These are phyloP conservation scores for Xenoacremonium recifei DNA, from an alignment of 2,329 filamentous ascomycete genomes.

Conservation along the genomic window DNA sequence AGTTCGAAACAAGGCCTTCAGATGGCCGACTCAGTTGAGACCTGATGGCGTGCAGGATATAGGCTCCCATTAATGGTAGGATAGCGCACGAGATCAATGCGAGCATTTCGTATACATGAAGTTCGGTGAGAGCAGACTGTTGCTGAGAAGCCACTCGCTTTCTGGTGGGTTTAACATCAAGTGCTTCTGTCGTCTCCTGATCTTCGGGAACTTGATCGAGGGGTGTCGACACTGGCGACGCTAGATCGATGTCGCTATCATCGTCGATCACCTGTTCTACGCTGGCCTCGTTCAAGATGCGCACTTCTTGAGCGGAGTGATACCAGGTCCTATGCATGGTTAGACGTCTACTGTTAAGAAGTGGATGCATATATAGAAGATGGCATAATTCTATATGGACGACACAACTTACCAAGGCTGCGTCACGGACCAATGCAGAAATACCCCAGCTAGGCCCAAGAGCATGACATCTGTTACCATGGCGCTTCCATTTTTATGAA, in stretches of 20 bases:
- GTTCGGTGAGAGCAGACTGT: constrained; percentile 54
- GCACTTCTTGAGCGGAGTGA: constrained; percentile 64
- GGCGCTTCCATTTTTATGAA: constrained; percentile 81
- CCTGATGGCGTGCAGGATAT: constrained; percentile 78
- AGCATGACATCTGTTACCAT: constrained; percentile 85
- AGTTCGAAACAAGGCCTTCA: constrained; percentile 85
- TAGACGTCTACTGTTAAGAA: neutral
- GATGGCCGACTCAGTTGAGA: constrained; percentile 78
- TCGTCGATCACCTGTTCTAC: constrained; percentile 42
- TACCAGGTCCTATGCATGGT: constrained; percentile 54
- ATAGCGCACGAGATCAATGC: constrained; percentile 78
- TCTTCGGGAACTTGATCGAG: constrained; percentile 47
- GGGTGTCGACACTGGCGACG: constrained; percentile 12
- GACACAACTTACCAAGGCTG: constrained; percentile 74
- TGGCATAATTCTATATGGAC: neutral
- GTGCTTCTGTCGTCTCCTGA: constrained; percentile 19
- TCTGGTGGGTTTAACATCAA: constrained; percentile 11
- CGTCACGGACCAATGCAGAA: constrained; percentile 89
- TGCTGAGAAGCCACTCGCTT: constrained; percentile 21
- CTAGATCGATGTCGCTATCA: constrained; percentile 42
- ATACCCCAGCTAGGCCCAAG: constrained; percentile 75
- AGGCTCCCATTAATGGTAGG: constrained; percentile 76
- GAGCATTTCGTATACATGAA: constrained; percentile 71
- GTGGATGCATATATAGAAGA: no score
- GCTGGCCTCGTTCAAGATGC: constrained; percentile 48